These are phyloP conservation scores for Coemansia sp. DNA, from an alignment of 192 early-diverging fungal species.

Conservation along the genomic window DNA sequence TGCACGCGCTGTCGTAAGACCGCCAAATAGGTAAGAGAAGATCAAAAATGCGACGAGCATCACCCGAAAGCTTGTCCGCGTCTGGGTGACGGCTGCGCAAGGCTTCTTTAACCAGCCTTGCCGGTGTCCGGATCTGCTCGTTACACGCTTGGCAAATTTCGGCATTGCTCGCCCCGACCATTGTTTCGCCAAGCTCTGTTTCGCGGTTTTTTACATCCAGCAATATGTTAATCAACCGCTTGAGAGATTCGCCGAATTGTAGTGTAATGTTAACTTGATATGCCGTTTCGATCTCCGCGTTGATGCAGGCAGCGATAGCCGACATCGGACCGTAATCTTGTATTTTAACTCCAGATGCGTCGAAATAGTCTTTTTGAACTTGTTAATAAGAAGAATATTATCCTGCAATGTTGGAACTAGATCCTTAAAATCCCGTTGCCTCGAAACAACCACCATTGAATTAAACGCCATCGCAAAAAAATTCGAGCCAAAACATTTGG, in stretches of 20 bases:
- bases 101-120: neutral
- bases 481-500: neutral
- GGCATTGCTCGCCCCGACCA: neutral
- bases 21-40: neutral
- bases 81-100: neutral
- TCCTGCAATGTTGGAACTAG: too few species aligned
- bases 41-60: neutral
- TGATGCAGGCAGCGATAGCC: neutral
- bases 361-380: too few species aligned
- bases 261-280: slow-evolving; percentile 1
- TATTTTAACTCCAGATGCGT: too few species aligned
- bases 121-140: neutral
- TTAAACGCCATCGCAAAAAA: slow-evolving; percentile 4
- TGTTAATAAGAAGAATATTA: too few species aligned
- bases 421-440: too few species aligned
- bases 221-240: neutral
- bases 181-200: neutral
- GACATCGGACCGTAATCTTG: neutral
- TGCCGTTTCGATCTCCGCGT: slow-evolving; percentile 2
- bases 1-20: neutral
- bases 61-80: neutral
- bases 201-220: neutral
- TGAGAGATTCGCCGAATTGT: slow-evolving; percentile 4
- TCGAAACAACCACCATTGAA: too few species aligned
- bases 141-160: neutral